Conservation (phyloP, 1,139 yeast genomes). For the Kodamaea derodonti region DNA sequence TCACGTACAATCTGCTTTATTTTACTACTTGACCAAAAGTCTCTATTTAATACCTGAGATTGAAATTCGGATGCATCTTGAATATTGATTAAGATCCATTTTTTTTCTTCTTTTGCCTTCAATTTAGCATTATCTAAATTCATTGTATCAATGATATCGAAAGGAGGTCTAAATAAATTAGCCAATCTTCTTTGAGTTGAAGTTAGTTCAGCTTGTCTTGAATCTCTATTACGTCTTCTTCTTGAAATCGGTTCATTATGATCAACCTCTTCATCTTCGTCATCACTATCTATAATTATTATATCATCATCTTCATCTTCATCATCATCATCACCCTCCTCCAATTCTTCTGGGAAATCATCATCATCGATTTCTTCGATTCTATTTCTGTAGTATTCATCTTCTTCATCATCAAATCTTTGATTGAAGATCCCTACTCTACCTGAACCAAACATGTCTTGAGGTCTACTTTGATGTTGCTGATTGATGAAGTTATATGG, state of each 20-base stretch:
- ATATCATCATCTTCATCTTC: slow-evolving; percentile 19
- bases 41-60: slow-evolving; percentile 89
- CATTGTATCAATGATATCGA: slow-evolving; percentile 70
- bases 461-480: slow-evolving; percentile 19
- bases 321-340: slow-evolving; percentile 16
- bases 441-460: slow-evolving; percentile 41
- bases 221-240: slow-evolving; percentile 27
- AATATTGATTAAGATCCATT: slow-evolving; percentile 85
- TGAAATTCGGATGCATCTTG: slow-evolving; percentile 83
- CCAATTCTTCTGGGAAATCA: slow-evolving; percentile 4
- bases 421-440: slow-evolving; percentile 45
- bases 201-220: slow-evolving; percentile 38
- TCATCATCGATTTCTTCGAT: slow-evolving; percentile 14
- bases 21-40: slow-evolving; percentile 77
- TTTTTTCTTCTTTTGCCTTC: slow-evolving; percentile 58
- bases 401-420: slow-evolving; percentile 33
- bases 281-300: slow-evolving; percentile 29
- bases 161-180: slow-evolving; percentile 84
- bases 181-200: slow-evolving; percentile 74
- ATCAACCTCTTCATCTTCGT: slow-evolving; percentile 17
- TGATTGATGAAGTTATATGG: slow-evolving; percentile 10
- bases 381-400: slow-evolving; percentile 20
- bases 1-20: slow-evolving; percentile 63
- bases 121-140: slow-evolving; percentile 69
- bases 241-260: slow-evolving; percentile 14